A percentile compares a stretch with the other conserved stretches of the same genome.
phyloP scores from a whole-genome alignment of 495 filamentous ascomycete species.

The Penicillium psychrofluorescens region DNA sequence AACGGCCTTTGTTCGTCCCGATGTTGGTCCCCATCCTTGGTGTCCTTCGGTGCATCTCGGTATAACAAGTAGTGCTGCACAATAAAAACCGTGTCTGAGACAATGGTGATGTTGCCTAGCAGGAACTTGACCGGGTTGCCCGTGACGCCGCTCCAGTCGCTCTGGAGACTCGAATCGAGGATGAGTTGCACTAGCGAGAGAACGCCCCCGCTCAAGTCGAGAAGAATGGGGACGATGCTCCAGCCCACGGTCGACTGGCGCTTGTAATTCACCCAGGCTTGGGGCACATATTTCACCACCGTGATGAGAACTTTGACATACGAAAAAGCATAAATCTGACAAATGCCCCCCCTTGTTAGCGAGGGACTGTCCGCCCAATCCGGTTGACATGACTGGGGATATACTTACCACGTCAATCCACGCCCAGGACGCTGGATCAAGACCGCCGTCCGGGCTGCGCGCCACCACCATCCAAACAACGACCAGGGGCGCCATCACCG shows the following conservation, averaged over 20 bases:
- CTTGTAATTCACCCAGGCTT: slow-evolving; percentile 73
- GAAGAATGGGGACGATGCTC: slow-evolving; percentile 77
- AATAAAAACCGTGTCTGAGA: slow-evolving; percentile 84
- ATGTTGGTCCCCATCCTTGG: not conserved
- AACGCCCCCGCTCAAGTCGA: slow-evolving; percentile 75
- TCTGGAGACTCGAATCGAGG: slow-evolving; percentile 76
- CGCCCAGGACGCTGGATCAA: slow-evolving; percentile 51
- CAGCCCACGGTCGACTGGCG: slow-evolving; percentile 80
- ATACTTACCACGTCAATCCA: slow-evolving; percentile 75
- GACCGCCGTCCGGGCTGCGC: slow-evolving; percentile 43
- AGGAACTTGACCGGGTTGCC: slow-evolving; percentile 91
- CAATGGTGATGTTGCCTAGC: slow-evolving; percentile 71
- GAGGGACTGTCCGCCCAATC: not conserved
- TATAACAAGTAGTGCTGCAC: slow-evolving; percentile 83
- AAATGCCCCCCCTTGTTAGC: slow-evolving; percentile 1
- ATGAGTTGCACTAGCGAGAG: slow-evolving; percentile 77
- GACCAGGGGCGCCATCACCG: slow-evolving; percentile 47
- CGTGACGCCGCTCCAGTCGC: slow-evolving; percentile 80
- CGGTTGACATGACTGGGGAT: not conserved
- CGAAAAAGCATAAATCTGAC: slow-evolving; percentile 64
- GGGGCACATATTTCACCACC: slow-evolving; percentile 85
- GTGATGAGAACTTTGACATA: slow-evolving; percentile 88
- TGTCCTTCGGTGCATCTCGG: slow-evolving; percentile 18
- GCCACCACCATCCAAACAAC: slow-evolving; percentile 48
- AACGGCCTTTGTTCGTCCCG: too few species aligned